phyloP scores from a whole-genome alignment of 495 filamentous ascomycete genomes.

The Neurospora tetraspora region DNA sequence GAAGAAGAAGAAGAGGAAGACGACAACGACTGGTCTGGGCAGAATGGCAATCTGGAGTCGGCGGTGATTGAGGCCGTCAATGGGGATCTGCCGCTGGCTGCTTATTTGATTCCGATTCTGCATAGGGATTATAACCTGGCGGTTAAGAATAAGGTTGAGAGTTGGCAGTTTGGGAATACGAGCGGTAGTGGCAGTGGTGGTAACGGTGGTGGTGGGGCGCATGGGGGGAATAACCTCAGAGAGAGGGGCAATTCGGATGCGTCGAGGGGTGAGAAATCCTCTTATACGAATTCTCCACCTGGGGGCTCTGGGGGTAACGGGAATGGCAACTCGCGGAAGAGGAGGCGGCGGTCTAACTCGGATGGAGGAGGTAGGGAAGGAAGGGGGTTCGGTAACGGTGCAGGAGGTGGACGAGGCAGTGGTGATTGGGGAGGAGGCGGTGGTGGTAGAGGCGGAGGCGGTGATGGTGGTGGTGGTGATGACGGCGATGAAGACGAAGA shows the following conservation, averaged over 20 bases:
- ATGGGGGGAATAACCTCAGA: background rate
- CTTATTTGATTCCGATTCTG: constrained; percentile 13
- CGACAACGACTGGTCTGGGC: constrained; percentile 19
- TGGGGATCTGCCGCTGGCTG: constrained; percentile 12
- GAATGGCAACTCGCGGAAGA: constrained; percentile 5
- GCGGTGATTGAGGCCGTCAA: constrained; percentile 15
- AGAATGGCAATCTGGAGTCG: constrained; percentile 16
- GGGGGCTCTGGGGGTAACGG: background rate
- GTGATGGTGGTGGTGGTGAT: constrained; percentile 1
- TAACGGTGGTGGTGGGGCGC: background rate
- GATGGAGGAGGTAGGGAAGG: constrained; percentile 3
- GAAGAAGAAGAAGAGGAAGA: constrained; percentile 5
- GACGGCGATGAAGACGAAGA: constrained; percentile 12
- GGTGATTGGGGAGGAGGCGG: background rate
- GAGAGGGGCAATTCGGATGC: constrained; percentile 1
- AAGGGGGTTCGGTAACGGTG: background rate
- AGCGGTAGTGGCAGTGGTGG: background rate
- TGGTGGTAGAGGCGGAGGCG: background rate
- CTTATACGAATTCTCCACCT: background rate
- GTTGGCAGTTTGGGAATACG: constrained; percentile 11
- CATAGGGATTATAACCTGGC: constrained; percentile 13
- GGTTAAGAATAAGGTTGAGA: constrained; percentile 14
- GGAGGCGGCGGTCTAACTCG: constrained; percentile 8
- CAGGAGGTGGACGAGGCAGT: background rate
- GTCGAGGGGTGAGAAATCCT: constrained; percentile 4